Evolutionary conservation across 441 rosid genomes (phyloP), one percentile per base, ranked within the genome.

Genomic region (Geranium incanum): DNA sequence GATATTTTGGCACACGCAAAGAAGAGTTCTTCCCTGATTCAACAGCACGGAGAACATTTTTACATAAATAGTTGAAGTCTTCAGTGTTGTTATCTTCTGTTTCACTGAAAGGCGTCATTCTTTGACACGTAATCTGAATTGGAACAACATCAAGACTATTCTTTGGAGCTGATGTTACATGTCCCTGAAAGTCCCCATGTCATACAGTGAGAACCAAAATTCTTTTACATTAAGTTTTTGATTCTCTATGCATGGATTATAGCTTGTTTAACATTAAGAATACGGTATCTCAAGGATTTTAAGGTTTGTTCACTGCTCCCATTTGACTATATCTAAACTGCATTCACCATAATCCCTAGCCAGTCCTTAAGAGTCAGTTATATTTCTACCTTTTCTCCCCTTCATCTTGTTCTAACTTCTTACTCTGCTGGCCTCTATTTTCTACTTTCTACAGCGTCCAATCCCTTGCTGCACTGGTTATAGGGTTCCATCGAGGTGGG

Each of bases 81-180:
- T 71, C 80, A 68, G 74, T 52, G 69, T 70, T 72, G 67, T 76
- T 73, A 72, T 70, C 71, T 59, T 80, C 86, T 9, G 67, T 75
- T 67, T 74, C 73, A 72, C 74, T 74, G 80, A 73, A 60, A 38
- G 77, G 68, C 41, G 59, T 41, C 68, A 67, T 77, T 75, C 83
- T 75, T 66, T 78, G 75, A 77, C 86, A 88, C 36, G 73, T 59
- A 68, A 94, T 78, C 72, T 78, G 78, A 78, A 94, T 79, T 4
- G 95, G 88, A 79, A 91, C 89, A 71, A 75, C 85, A 77, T 85
- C 90, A 76, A 71, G 74, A 76, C 84, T 69, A 81, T 48, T 70
- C 75, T 82, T 82, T 9, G 97, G 90, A 81, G 81, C 77, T 77
- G 86, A 84, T 70, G 76, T 79, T 70, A 90, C 81, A 71, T 28